A percentile compares a stretch with the other conserved stretches of the same genome.
phyloP scores from a whole-genome alignment of 768 basidiomycete genomes.

The Fomitopsis pulvina region DNA sequence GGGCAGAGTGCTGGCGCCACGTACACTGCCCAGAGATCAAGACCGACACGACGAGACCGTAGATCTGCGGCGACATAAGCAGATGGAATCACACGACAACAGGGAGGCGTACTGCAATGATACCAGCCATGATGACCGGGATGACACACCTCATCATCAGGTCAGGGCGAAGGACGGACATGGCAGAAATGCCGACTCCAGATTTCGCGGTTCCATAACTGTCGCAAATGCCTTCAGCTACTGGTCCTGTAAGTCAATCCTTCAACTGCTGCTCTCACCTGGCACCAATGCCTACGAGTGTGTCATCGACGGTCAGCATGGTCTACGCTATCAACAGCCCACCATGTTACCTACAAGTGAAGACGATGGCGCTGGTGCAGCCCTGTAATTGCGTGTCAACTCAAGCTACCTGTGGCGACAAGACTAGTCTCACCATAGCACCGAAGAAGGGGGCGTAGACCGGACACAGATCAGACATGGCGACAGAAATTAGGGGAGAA shows the following conservation, averaged over 20 bases:
- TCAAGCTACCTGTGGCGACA: not conserved
- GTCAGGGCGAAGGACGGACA: slow-evolving; percentile 96
- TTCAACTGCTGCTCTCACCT: slow-evolving; percentile 42
- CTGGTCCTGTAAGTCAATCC: not conserved
- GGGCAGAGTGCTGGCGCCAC: slow-evolving; percentile 27
- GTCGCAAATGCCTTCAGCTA: slow-evolving; percentile 8
- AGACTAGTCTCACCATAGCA: slow-evolving; percentile 65
- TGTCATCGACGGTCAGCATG: not conserved
- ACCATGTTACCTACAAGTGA: slow-evolving; percentile 62
- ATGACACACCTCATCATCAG: slow-evolving; percentile 97
- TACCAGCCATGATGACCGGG: slow-evolving; percentile 99
- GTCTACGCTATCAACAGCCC: not conserved
- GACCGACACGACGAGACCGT: slow-evolving; percentile 98
- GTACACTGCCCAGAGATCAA: slow-evolving; percentile 83
- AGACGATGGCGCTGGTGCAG: slow-evolving; percentile 94
- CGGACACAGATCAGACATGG: slow-evolving; percentile 78
- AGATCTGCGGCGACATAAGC: slow-evolving; percentile 49
- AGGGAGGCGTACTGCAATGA: slow-evolving; percentile 79
- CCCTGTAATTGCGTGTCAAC: slow-evolving; percentile 46
- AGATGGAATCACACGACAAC: not conserved
- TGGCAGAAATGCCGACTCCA: slow-evolving; percentile 94
- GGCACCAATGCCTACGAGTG: slow-evolving; percentile 66
- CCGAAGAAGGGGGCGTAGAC: slow-evolving; percentile 99
- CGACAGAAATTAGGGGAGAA: not conserved
- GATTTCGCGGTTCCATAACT: slow-evolving; percentile 99